A percentile compares a stretch with the other conserved stretches of the same genome.
Evolutionary conservation across 345 rosid species (phyloP).

Genomic region (Citrus reticulata): DNA sequence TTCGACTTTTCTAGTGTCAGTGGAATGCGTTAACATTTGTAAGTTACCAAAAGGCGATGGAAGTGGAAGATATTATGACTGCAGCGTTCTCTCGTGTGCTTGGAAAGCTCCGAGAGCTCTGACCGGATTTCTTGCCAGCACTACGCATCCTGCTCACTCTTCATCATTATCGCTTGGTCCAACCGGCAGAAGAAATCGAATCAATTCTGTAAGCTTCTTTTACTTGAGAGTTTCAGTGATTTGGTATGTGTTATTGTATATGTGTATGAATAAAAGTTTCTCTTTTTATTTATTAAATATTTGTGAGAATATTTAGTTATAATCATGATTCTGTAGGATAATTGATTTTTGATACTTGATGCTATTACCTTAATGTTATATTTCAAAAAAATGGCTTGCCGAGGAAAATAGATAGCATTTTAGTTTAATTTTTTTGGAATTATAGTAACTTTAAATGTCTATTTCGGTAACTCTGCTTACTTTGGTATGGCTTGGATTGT

Average conservation of each 20-base stretch:
- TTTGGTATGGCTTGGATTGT: background rate
- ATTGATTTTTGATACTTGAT: background rate
- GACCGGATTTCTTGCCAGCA: constrained; percentile 84
- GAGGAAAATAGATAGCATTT: background rate
- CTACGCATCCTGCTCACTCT: constrained; percentile 58
- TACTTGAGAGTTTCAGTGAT: background rate
- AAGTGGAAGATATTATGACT: constrained; percentile 54
- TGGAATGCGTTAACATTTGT: constrained; percentile 80
- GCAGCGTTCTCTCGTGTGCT: constrained; percentile 77
- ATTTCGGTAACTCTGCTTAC: background rate
- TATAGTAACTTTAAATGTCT: background rate
- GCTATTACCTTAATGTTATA: background rate
- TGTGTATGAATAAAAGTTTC: background rate
- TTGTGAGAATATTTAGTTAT: background rate
- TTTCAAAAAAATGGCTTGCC: background rate
- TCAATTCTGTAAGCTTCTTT: constrained; percentile 45
- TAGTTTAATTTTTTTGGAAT: background rate
- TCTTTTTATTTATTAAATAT: background rate
- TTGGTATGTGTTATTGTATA: background rate
- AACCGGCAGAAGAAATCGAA: constrained; percentile 42
- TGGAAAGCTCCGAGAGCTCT: constrained; percentile 88
- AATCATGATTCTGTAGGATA: background rate
- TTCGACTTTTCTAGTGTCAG: constrained; percentile 52
- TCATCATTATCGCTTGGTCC: constrained; percentile 32
- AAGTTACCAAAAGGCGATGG: constrained; percentile 75